Evolutionary conservation across 148 eudicot species (phyloP).

Genomic region (Rhododendron mucronatum): DNA sequence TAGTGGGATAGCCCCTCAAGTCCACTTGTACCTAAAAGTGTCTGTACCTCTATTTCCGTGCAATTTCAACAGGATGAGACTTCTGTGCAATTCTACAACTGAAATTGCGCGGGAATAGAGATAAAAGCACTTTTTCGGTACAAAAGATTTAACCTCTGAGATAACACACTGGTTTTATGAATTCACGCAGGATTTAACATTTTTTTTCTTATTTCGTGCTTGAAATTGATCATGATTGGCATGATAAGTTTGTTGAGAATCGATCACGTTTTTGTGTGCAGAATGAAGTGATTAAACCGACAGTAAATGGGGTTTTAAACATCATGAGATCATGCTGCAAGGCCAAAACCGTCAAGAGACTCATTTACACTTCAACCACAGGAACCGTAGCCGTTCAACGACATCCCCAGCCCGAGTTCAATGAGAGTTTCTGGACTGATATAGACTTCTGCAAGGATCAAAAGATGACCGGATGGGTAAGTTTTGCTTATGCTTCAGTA

Average conservation of each 20-base stretch:
- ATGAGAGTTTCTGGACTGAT: conserved; percentile 26
- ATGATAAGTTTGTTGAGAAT: neutral
- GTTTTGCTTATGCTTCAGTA: neutral
- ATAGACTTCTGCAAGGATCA: conserved; percentile 13
- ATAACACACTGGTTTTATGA: no score
- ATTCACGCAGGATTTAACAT: no score
- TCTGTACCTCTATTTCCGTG: no score
- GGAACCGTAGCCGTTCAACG: conserved; percentile 13
- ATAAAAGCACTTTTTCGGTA: no score
- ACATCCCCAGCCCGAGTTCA: conserved; percentile 14
- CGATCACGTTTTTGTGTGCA: conserved; percentile 2
- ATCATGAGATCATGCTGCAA: conserved; percentile 25
- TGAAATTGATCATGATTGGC: neutral
- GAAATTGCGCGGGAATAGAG: no score
- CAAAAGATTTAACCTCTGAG: no score
- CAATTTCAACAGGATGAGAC: no score
- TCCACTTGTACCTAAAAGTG: no score
- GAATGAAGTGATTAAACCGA: conserved; percentile 26
- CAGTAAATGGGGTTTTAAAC: conserved; percentile 24
- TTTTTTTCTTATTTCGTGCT: neutral
- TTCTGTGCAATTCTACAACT: no score
- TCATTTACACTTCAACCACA: conserved; percentile 22
- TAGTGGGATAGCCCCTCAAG: no score
- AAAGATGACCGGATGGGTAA: conserved; percentile 22
- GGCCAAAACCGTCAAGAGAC: conserved; percentile 20